A percentile compares a stretch with the other conserved stretches of the same genome.
phyloP scores from a whole-genome alignment of 202 grass and related monocot genomes.

The Brachypodium distachyon region DNA sequence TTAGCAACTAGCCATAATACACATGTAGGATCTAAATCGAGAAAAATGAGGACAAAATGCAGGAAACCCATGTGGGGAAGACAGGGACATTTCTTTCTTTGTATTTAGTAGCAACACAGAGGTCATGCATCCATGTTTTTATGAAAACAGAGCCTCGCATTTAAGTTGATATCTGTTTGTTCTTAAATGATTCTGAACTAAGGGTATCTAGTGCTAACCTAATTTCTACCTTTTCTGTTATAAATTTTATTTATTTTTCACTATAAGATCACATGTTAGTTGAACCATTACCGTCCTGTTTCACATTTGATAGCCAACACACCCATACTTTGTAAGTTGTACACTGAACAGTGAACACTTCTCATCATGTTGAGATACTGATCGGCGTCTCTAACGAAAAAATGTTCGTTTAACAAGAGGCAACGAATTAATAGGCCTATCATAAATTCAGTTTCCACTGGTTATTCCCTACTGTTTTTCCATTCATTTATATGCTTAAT shows the following conservation, averaged over 20 bases:
- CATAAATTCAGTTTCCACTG: neutral
- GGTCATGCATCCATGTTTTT: neutral
- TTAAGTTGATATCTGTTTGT: neutral
- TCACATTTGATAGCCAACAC: neutral
- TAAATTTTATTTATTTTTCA: neutral
- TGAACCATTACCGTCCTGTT: neutral
- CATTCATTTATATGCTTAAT: neutral
- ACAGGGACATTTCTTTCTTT: neutral
- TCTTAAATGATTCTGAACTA: neutral
- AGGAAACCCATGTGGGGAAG: conserved; percentile 1
- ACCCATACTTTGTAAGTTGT: neutral
- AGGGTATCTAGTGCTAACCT: neutral
- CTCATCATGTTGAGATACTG: conserved; percentile 7
- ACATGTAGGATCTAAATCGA: neutral
- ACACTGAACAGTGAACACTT: neutral
- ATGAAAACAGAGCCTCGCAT: neutral
- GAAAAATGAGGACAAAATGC: neutral
- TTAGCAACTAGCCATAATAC: too few species aligned
- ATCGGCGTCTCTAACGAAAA: neutral
- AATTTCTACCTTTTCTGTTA: neutral
- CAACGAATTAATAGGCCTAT: neutral
- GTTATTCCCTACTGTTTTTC: neutral
- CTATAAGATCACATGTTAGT: neutral
- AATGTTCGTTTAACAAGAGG: neutral
- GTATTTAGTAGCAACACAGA: neutral